phyloP scores from a whole-genome alignment of 768 basidiomycete genomes.

The Leccinum rimulosum region DNA sequence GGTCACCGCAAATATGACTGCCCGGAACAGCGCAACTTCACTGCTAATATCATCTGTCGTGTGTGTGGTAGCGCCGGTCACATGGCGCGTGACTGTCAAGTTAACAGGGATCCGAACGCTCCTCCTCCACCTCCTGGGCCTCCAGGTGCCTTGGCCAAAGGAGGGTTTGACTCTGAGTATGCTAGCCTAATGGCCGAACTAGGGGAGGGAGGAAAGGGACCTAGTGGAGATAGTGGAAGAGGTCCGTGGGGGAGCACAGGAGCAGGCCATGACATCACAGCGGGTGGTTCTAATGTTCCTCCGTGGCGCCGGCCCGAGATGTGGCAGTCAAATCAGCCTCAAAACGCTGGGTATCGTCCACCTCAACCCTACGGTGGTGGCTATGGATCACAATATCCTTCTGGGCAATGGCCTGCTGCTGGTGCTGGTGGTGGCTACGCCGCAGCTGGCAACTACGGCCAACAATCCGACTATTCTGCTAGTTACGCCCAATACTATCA shows the following conservation, averaged over 20 bases:
- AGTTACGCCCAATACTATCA: constrained; percentile 89
- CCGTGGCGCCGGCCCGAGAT: constrained; percentile 91
- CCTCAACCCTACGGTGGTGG: constrained; percentile 59
- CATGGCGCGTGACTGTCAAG: constrained; percentile 98
- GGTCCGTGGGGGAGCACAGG: constrained; percentile 64
- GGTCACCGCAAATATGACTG: constrained; percentile 99
- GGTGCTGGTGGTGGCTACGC: constrained; percentile 34
- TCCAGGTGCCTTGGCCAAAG: constrained; percentile 46
- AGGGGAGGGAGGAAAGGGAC: constrained; percentile 72
- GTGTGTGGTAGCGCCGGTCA: constrained; percentile 97
- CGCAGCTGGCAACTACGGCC: constrained; percentile 33
- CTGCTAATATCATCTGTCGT: constrained; percentile 99
- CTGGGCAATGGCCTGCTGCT: constrained; percentile 35
- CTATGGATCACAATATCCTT: constrained; percentile 42
- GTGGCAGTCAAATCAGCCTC: constrained; percentile 66
- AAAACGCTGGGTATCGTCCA: constrained; percentile 63
- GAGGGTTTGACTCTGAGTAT: constrained; percentile 96
- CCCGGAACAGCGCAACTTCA: constrained; percentile 97
- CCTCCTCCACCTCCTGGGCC: constrained; percentile 43
- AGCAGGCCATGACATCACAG: constrained; percentile 54
- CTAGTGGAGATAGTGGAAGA: constrained; percentile 51
- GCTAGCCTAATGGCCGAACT: constrained; percentile 97
- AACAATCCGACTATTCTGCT: constrained; percentile 63
- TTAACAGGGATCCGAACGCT: constrained; percentile 86
- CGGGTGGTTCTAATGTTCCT: constrained; percentile 74